These are phyloP conservation scores for Aethionema arabicum DNA, from an alignment of 345 rosid genomes.

Conservation along the genomic window DNA sequence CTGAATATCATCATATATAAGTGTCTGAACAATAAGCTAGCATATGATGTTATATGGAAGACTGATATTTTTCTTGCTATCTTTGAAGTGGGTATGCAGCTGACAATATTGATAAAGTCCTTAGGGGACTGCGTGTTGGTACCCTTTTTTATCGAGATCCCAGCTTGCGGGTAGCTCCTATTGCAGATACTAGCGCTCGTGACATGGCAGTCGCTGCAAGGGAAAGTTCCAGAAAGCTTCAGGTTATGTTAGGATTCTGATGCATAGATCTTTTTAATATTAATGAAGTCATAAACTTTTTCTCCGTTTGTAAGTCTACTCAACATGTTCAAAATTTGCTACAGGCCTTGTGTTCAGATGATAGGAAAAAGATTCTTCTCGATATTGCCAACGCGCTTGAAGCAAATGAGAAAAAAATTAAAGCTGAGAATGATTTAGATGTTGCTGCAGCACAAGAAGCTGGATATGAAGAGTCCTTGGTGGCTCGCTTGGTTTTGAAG, in stretches of 20 bases:
- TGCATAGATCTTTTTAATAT: conserved; percentile 1
- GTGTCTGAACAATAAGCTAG: background rate
- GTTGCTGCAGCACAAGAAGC: conserved; percentile 69
- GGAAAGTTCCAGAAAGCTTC: conserved; percentile 88
- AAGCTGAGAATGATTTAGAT: conserved; percentile 75
- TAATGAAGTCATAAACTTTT: background rate
- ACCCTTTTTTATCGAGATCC: conserved; percentile 93
- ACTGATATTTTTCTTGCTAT: conserved; percentile 38
- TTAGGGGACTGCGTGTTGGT: conserved; percentile 78
- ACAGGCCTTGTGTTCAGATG: conserved; percentile 79
- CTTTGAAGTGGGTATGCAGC: conserved; percentile 75
- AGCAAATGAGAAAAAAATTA: conserved; percentile 68
- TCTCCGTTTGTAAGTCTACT: conserved; percentile 12
- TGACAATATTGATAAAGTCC: conserved; percentile 69
- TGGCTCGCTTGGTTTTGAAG: conserved; percentile 79
- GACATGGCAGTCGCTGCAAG: conserved; percentile 95
- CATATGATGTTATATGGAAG: conserved; percentile 29
- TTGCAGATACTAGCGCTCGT: conserved; percentile 54
- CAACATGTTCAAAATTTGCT: conserved; percentile 32
- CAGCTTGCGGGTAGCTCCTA: conserved; percentile 53
- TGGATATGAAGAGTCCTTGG: conserved; percentile 76
- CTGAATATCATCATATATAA: background rate
- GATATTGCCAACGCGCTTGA: conserved; percentile 82
- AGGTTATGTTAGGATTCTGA: conserved; percentile 50
- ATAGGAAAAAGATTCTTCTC: conserved; percentile 69